phyloP scores from a whole-genome alignment of 2,329 filamentous ascomycete genomes.

The Pyricularia sp. region DNA sequence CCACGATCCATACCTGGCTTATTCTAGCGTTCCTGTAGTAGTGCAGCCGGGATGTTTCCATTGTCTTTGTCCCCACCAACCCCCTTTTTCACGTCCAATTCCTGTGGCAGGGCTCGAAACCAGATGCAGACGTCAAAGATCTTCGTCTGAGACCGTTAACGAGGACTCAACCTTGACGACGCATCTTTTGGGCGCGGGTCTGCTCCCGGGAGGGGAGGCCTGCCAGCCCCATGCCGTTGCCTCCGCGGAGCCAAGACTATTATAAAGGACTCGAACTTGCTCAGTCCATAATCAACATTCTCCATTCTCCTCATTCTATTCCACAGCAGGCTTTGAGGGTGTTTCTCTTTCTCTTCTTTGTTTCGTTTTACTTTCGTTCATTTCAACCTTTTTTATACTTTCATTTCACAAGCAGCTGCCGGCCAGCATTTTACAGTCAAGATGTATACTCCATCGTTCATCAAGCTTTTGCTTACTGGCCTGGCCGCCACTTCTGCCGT shows the following conservation, averaged over 20 bases:
- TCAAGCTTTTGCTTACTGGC: slow-evolving; percentile 19
- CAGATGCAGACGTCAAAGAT: not conserved
- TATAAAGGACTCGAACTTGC: slow-evolving; percentile 14
- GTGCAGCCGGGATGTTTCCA: not conserved
- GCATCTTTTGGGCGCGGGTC: not conserved
- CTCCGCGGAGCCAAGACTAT: slow-evolving; percentile 5
- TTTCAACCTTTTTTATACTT: slow-evolving; percentile 7
- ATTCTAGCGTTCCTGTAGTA: not conserved
- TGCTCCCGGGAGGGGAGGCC: not conserved
- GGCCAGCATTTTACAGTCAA: slow-evolving; percentile 14
- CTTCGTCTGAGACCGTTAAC: not conserved
- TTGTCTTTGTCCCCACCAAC: not conserved
- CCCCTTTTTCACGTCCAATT: not conserved
- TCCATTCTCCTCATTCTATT: slow-evolving; percentile 7
- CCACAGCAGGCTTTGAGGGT: not conserved
- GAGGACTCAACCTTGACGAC: not conserved
- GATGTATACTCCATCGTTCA: slow-evolving; percentile 21
- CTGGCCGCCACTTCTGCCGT: slow-evolving; percentile 21
- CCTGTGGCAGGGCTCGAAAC: not conserved
- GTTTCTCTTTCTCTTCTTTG: not conserved
- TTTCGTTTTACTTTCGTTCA: slow-evolving; percentile 6
- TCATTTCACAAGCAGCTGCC: slow-evolving; percentile 16
- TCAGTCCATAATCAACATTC: slow-evolving; percentile 7
- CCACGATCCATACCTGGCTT: not conserved
- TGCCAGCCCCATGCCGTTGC: not conserved